A percentile compares a stretch with the other conserved stretches of the same genome.
Conservation (phyloP, 1,139 yeast species). For the Yamadazyma spencermartinsiae region DNA sequence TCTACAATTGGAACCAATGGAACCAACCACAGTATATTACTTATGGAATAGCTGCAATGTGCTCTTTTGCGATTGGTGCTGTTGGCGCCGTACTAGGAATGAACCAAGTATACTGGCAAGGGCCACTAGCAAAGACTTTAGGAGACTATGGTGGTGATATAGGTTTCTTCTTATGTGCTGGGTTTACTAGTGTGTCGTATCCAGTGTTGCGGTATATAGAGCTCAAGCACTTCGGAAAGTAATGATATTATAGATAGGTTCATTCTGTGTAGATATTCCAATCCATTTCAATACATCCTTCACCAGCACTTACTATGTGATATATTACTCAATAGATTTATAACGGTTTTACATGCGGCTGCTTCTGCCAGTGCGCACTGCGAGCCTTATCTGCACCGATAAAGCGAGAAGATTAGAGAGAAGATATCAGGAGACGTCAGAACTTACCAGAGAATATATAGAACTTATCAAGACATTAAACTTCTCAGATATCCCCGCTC, state of each 20-base stretch:
- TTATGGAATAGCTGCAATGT: slow-evolving; percentile 62
- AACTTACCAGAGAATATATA: no score
- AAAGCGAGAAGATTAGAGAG: no score
- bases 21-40: slow-evolving; percentile 56
- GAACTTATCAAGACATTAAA: no score
- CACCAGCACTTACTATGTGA: no score
- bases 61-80: slow-evolving; percentile 61
- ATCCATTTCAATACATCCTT: no score
- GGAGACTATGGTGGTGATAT: slow-evolving; percentile 71
- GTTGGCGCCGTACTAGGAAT: slow-evolving; percentile 81
- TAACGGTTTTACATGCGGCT: no score
- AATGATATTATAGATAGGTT: slow-evolving; percentile 6
- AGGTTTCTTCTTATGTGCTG: slow-evolving; percentile 82
- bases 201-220: slow-evolving; percentile 68
- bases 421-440: no score
- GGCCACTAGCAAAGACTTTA: slow-evolving; percentile 60
- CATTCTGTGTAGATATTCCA: no score
- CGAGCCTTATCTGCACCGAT: no score
- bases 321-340: no score
- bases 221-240: slow-evolving; percentile 52
- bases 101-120: slow-evolving; percentile 78
- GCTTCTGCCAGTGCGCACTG: no score
- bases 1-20: slow-evolving; percentile 69
- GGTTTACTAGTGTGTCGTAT: slow-evolving; percentile 63
- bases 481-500: no score